Evolutionary conservation across 1,284 basidiomycete genomes (phyloP).

Genomic region (Volvariella volvacea): DNA sequence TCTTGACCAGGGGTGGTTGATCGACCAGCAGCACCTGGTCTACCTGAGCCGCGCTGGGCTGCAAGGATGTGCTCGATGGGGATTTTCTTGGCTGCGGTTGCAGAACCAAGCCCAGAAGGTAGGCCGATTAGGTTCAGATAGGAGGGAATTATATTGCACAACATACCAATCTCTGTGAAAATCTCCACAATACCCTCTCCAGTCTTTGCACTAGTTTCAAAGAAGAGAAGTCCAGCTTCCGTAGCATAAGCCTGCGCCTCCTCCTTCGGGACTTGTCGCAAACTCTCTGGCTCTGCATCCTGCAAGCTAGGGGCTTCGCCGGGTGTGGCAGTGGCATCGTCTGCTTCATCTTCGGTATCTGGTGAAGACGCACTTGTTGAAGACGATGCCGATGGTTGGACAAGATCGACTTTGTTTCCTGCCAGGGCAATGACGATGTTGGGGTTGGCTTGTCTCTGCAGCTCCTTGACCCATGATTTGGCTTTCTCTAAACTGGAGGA

Average conservation of each 20-base stretch:
- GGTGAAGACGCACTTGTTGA: conserved; percentile 41
- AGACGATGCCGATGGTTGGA: conserved; percentile 59
- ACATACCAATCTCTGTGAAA: conserved; percentile 93
- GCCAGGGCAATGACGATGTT: conserved; percentile 98
- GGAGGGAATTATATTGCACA: conserved; percentile 7
- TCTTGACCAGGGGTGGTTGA: conserved; percentile 45
- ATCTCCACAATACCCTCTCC: conserved; percentile 95
- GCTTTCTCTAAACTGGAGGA: conserved; percentile 95
- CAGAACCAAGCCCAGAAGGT: too few species aligned
- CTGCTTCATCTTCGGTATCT: conserved; percentile 76
- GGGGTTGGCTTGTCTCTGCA: conserved; percentile 97
- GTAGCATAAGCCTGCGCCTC: conserved; percentile 96
- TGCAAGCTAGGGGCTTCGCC: conserved; percentile 53
- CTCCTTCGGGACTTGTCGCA: conserved; percentile 85
- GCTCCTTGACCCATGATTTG: conserved; percentile 99
- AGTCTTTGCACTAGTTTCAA: conserved; percentile 98
- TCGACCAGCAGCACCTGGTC: conserved; percentile 54
- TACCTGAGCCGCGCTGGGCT: conserved; percentile 57
- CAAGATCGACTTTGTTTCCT: conserved; percentile 94
- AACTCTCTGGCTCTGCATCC: conserved; percentile 55
- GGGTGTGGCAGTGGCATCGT: conserved; percentile 82
- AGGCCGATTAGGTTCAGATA: too few species aligned
- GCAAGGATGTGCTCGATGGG: conserved; percentile 90
- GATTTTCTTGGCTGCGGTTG: conserved; percentile 81
- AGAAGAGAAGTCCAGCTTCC: conserved; percentile 91